Conservation (phyloP, 2,329 filamentous ascomycete genomes). For the Escovopsis weberi region DNA sequence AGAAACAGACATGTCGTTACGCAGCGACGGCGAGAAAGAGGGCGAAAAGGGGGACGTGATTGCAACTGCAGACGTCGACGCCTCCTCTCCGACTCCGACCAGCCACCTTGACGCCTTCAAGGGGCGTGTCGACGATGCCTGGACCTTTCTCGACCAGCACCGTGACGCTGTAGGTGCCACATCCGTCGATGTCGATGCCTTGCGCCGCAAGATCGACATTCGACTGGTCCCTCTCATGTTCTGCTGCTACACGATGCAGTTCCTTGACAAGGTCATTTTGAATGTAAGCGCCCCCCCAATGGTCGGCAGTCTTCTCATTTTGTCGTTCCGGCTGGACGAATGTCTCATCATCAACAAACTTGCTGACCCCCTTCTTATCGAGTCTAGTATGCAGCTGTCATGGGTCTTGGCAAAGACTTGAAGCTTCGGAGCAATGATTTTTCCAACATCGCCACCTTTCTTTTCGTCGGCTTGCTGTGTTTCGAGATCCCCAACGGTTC, state of each 20-base stretch:
- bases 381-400: slow-evolving; percentile 47
- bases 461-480: slow-evolving; percentile 46
- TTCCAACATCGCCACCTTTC: slow-evolving; percentile 44
- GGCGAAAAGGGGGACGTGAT: slow-evolving; percentile 9
- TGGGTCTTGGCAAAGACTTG: slow-evolving; percentile 42
- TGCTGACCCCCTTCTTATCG: too few species aligned
- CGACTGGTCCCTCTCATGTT: slow-evolving; percentile 49
- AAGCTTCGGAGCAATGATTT: slow-evolving; percentile 45
- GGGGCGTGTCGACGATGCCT: slow-evolving; percentile 27
- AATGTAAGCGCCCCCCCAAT: slow-evolving; percentile 30
- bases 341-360: too few species aligned
- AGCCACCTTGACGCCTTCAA: slow-evolving; percentile 9
- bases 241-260: slow-evolving; percentile 46
- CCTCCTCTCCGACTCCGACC: slow-evolving; percentile 7
- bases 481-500: slow-evolving; percentile 46
- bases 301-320: not conserved
- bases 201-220: slow-evolving; percentile 43
- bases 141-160: slow-evolving; percentile 29
- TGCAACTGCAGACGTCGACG: slow-evolving; percentile 5
- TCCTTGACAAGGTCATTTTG: slow-evolving; percentile 48
- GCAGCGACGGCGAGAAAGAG: slow-evolving; percentile 11
- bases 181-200: slow-evolving; percentile 25
- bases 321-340: not conserved
- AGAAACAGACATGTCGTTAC: slow-evolving; percentile 11
- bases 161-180: slow-evolving; percentile 21